Percentiles rank a stretch among this genome's conserved stretches.
These are phyloP conservation scores for Dimargaris verticillata DNA, from an alignment of 192 early-diverging fungal genomes.

Conservation along the genomic window DNA sequence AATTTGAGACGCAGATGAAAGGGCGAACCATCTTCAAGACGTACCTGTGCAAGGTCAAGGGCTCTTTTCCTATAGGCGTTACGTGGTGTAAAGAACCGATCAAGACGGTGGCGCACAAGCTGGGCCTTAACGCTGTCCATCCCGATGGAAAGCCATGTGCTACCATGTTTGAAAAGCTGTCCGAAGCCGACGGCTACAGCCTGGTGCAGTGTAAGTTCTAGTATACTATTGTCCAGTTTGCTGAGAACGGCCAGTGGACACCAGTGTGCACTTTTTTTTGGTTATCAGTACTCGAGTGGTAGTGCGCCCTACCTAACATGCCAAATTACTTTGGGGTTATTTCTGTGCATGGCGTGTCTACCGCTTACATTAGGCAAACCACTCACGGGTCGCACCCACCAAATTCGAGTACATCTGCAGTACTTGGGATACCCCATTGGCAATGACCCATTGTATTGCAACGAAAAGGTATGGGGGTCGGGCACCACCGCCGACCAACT, in stretches of 20 bases:
- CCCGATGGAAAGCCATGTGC: conserved; percentile 63
- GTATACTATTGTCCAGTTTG: no score
- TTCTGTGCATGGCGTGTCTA: no score
- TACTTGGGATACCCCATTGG: conserved; percentile 84
- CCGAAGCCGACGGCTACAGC: conserved; percentile 46
- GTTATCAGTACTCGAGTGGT: no score
- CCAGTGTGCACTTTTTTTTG: no score
- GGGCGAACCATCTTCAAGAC: conserved; percentile 61
- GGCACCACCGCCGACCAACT: neutral
- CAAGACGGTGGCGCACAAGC: conserved; percentile 64
- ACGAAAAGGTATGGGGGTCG: conserved; percentile 50
- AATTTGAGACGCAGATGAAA: conserved; percentile 46
- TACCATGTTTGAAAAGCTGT: conserved; percentile 56
- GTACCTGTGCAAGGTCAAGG: conserved; percentile 76
- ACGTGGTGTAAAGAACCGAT: conserved; percentile 67
- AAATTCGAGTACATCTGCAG: conserved; percentile 92
- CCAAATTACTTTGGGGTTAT: no score
- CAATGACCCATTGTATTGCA: conserved; percentile 86
- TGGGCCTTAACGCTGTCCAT: conserved; percentile 76
- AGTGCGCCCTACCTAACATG: no score
- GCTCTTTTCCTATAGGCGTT: conserved; percentile 57
- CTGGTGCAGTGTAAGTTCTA: conserved; percentile 43
- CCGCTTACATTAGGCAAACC: conserved; percentile 25
- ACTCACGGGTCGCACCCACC: conserved; percentile 85
- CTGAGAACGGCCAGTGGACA: no score